Conservation (phyloP, 352 stramenopile species). For the Blastocystis sp. region DNA sequence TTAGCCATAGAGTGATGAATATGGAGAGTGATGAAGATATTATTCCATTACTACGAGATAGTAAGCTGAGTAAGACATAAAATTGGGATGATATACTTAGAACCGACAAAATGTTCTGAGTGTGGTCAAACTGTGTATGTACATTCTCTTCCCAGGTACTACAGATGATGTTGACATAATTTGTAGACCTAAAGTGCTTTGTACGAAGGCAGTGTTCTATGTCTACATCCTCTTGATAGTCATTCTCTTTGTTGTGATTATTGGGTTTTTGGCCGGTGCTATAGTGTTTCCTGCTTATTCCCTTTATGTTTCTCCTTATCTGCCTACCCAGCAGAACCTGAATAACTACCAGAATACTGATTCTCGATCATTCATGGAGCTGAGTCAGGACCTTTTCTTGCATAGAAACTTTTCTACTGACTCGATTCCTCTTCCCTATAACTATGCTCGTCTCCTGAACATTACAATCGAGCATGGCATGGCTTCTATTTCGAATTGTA, state of each 20-base stretch:
- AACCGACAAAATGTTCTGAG: neutral
- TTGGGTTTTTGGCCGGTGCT: neutral
- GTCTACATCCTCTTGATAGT: conserved; percentile 13
- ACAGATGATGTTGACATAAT: neutral
- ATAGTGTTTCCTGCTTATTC: conserved; percentile 54
- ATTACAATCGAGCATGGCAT: neutral
- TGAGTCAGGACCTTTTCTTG: neutral
- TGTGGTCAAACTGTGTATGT: neutral
- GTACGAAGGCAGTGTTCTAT: conserved; percentile 40
- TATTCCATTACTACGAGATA: conserved; percentile 30
- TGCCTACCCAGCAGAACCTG: conserved; percentile 15
- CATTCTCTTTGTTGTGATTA: neutral
- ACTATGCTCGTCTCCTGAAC: conserved; percentile 4
- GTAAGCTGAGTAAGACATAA: neutral
- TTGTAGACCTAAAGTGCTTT: conserved; percentile 41
- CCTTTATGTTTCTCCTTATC: conserved; percentile 46
- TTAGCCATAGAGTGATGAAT: conserved; percentile 45
- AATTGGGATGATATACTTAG: neutral
- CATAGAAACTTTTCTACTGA: conserved; percentile 44
- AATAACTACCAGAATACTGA: neutral
- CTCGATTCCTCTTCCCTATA: neutral
- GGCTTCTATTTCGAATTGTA: neutral
- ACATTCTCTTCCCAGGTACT: conserved; percentile 20
- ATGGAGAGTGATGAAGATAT: conserved; percentile 57
- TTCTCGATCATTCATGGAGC: neutral